phyloP scores from a whole-genome alignment of 2,329 filamentous ascomycete species.

The Podosphaera fusca region DNA sequence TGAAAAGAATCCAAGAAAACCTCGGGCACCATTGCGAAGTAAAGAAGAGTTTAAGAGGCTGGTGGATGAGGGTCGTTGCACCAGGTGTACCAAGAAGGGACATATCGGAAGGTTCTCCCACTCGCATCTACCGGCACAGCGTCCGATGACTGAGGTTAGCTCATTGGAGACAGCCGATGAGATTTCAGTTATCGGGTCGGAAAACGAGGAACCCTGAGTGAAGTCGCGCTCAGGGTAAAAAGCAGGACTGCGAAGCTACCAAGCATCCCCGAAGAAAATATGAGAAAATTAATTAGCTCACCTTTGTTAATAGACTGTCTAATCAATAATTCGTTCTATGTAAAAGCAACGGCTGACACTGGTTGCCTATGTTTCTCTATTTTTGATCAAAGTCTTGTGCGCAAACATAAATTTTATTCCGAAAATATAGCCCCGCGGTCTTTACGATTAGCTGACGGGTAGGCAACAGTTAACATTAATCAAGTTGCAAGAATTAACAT shows the following conservation, averaged over 20 bases:
- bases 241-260: not conserved
- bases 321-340: not conserved
- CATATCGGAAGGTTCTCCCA: not conserved
- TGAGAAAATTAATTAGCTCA: too few relatives aligned
- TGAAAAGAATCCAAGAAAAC: not conserved
- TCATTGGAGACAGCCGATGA: not conserved
- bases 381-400: not conserved
- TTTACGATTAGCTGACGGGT: too few relatives aligned
- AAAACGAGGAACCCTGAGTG: not conserved
- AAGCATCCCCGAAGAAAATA: too few relatives aligned
- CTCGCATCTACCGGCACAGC: not conserved
- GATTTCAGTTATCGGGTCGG: not conserved
- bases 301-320: too few relatives aligned
- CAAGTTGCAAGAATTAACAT: not conserved
- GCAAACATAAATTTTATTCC: not conserved
- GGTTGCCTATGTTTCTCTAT: not conserved
- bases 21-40: not conserved
- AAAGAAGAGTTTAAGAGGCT: not conserved
- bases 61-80: not conserved
- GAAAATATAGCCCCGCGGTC: too few relatives aligned
- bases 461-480: not conserved
- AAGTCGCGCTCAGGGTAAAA: not conserved
- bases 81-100: not conserved
- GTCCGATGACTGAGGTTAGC: not conserved
- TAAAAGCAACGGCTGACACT: not conserved